These are phyloP conservation scores for Centaurea solstitialis DNA, from an alignment of 129 eudicot genomes.

Conservation along the genomic window DNA sequence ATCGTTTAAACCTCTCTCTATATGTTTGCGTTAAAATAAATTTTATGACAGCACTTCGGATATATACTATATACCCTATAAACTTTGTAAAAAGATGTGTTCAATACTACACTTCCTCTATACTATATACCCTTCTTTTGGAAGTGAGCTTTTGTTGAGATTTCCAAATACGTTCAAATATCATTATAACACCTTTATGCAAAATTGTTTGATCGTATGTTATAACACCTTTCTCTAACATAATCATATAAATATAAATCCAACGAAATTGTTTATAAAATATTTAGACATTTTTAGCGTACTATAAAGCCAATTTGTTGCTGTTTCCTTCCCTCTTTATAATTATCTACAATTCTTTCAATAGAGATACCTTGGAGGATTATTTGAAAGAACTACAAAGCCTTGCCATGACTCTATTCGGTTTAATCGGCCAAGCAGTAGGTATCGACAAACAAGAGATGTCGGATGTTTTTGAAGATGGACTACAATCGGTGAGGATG, in stretches of 20 bases:
- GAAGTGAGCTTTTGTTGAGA: no score
- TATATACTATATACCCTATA: no score
- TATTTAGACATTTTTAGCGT: neutral
- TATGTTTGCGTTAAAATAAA: no score
- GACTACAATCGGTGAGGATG: constrained; percentile 42
- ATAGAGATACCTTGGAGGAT: constrained; percentile 36
- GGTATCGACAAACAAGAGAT: constrained; percentile 25
- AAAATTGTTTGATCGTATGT: neutral
- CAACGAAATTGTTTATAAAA: neutral
- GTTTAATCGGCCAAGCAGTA: constrained; percentile 38
- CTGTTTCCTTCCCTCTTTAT: neutral
- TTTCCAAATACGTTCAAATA: neutral
- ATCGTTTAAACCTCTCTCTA: no score
- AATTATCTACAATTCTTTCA: neutral
- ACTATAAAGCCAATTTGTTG: neutral
- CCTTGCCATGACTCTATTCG: constrained; percentile 20
- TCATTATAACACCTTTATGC: neutral
- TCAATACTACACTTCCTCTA: no score
- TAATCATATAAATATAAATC: neutral
- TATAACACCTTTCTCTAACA: neutral
- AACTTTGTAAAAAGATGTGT: no score
- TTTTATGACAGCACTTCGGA: no score
- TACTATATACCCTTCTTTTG: no score
- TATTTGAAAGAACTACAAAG: constrained; percentile 30
- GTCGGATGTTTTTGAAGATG: constrained; percentile 31